Evolutionary conservation across 2,329 filamentous ascomycete genomes (phyloP), one percentile per base, ranked within the genome.

Genomic region (Ophiosphaerella narmari): DNA sequence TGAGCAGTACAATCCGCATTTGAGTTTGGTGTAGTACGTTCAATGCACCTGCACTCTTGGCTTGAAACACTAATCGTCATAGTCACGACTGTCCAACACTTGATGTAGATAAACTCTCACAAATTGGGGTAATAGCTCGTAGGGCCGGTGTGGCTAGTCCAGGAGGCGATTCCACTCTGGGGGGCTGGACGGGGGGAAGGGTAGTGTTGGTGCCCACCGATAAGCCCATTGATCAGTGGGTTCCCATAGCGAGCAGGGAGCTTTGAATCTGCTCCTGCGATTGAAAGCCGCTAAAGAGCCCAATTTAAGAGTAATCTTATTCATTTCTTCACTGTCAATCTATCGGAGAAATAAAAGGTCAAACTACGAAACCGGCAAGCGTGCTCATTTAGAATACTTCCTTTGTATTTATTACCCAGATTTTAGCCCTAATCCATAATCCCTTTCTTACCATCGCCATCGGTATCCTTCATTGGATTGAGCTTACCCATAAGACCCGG

Each of bases 401-500:
- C 26, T 29, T 29, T 9, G 26, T 7, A 29, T 8, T 11, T 8
- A 11, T 29, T 7, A 29, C 11, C 5, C 7, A 4, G 26, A 7
- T 29, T 29, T 29, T 3, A 29, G 11, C 7, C 7, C 26, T 8
- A 81, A 36, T 76, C 64, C 76, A 82, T 79, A 52, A 83, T 81
- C 5, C 80, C 81, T 29, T 71, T 67, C 73, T 83, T 81, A 47
- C 82, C 82, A 65, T 84, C 81, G 32, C 76, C 69, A 55, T 82
- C 74, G 23, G 80, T 55, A 62, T 84, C 81, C 26, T 53, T 75
- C 68, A 70, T 77, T 2, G 82, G 82, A 70, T 85, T 84, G 33
- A 85, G 51, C 63, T 78, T 80, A 48, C 83, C 76, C 68, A 81
- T 65, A 52, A 85, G 54, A 13, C 73, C 71, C 1, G 80, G 75